Evolutionary conservation across 305 asterid genomes (phyloP).

Genomic region (Euphrasia arctica): DNA sequence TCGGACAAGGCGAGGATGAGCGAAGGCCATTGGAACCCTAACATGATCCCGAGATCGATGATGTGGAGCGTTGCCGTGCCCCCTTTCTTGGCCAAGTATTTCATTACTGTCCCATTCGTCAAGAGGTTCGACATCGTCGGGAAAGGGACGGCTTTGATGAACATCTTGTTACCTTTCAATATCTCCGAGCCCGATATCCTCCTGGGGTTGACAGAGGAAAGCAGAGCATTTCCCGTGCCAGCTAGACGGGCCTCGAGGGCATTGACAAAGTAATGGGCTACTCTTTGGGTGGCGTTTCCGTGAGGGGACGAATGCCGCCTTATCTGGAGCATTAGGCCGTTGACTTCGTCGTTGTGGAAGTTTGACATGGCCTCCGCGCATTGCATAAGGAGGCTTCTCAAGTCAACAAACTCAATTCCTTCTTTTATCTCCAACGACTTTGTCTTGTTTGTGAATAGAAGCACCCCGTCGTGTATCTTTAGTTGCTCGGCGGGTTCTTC

Average conservation of each 20-base stretch:
- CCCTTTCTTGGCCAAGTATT: slow-evolving; percentile 24
- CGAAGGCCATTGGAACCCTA: slow-evolving; percentile 62
- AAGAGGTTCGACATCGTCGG: slow-evolving; percentile 37
- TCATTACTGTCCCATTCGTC: slow-evolving; percentile 38
- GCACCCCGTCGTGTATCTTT: too few species aligned
- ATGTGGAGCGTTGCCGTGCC: slow-evolving; percentile 40
- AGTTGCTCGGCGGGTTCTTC: too few species aligned
- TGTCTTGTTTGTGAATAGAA: too few species aligned
- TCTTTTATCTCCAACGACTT: too few species aligned
- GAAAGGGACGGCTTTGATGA: slow-evolving; percentile 42
- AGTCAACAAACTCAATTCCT: too few species aligned
- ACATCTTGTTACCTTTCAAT: slow-evolving; percentile 37
- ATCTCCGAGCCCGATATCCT: slow-evolving; percentile 51
- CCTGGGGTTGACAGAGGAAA: slow-evolving; percentile 29
- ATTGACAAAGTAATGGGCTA: slow-evolving; percentile 58
- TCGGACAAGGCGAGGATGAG: slow-evolving; percentile 41
- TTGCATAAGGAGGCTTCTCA: too few species aligned
- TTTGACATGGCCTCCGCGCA: too few species aligned
- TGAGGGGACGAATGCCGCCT: too few species aligned
- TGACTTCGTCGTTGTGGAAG: too few species aligned
- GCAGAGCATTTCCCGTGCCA: slow-evolving; percentile 49
- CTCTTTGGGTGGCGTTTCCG: slow-evolving; percentile 33
- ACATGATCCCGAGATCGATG: slow-evolving; percentile 44
- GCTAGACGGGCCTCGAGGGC: slow-evolving; percentile 72
- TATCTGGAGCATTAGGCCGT: too few species aligned